Percentiles rank a stretch among this genome's conserved stretches.
Conservation (phyloP, 2,329 filamentous ascomycete species). For the Lojkania enalia region DNA sequence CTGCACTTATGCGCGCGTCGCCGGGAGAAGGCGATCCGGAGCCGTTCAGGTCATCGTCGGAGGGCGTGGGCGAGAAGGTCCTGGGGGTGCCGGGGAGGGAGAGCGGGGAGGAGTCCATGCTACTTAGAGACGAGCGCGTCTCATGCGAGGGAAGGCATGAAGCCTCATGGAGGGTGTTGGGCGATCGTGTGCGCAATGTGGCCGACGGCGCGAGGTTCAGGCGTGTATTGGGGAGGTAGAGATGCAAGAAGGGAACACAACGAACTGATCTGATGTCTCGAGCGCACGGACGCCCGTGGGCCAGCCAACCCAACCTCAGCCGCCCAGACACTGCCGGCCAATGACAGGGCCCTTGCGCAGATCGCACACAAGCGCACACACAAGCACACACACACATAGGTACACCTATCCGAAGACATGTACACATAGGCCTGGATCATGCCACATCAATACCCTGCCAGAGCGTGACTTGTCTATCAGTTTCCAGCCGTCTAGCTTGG, state of each 20-base stretch:
- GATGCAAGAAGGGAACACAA: conserved; percentile 18
- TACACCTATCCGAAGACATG: too few relatives aligned
- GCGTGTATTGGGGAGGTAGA: conserved; percentile 25
- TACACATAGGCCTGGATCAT: too few relatives aligned
- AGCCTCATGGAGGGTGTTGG: conserved; percentile 31
- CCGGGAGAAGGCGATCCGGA: conserved; percentile 24
- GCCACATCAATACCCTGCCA: too few relatives aligned
- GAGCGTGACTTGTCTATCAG: too few relatives aligned
- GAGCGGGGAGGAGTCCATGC: conserved; percentile 39
- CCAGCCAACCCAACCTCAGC: too few relatives aligned
- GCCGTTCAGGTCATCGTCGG: conserved; percentile 26
- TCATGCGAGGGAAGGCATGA: conserved; percentile 29
- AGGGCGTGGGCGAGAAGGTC: conserved; percentile 32
- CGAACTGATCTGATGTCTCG: too few relatives aligned
- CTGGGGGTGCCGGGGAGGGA: conserved; percentile 31
- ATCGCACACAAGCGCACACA: too few relatives aligned
- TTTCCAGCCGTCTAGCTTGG: too few relatives aligned
- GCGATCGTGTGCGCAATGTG: conserved; percentile 26
- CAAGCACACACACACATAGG: too few relatives aligned
- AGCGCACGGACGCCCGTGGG: too few relatives aligned
- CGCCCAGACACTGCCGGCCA: too few relatives aligned
- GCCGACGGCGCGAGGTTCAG: conserved; percentile 18
- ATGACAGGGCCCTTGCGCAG: too few relatives aligned
- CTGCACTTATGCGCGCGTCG: conserved; percentile 23
- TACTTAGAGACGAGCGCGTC: conserved; percentile 27